Evolutionary conservation across 176 grass and related monocot genomes (phyloP), one percentile per base, ranked within the genome.

Genomic region (Ampelocalamus luodianensis): DNA sequence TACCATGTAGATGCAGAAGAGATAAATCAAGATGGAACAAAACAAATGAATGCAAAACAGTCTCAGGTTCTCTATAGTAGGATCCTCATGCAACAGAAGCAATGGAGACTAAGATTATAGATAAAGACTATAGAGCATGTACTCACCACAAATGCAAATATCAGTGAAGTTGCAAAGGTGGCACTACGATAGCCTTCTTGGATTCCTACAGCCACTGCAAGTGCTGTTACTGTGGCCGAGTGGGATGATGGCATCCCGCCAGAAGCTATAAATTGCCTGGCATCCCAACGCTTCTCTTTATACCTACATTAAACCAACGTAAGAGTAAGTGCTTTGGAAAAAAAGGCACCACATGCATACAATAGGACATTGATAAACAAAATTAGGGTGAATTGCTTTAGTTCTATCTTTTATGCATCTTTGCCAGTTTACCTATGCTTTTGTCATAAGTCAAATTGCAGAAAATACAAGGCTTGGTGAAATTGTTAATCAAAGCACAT

Each of bases 241-340:
- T 99, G 96, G 54, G 96, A 99, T 39, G 96, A 99, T 76, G 96
- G 93, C 96, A 99, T 99, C 24, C 96, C 96, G 48, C 96, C 96
- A 72, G 96, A 92, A 79, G 91, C 91, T 87, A 99, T 90, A 71
- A 99, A 85, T 75, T 92, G 93, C 44, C 84, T 94, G 34, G 84
- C 93, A 89, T 99, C 93, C 96, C 96, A 99, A 42, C 77, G 92
- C 27, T 85, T 91, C 73, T 96, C 96, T 71, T 96, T 94, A 71
- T 94, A 99, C 96, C 93, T 96, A 79, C 51, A 83, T 58, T 15
- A 62, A 89, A 76, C 34, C 39, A 82, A 59, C 68, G 9, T 40
- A 20, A 43, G 34, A 76, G 36, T 14, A 48, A 72, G 42, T 65
- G 8, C 20, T 58, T 49, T 45, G 4, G 4, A 2, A 51, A 40